Evolutionary conservation across 768 basidiomycete species (phyloP), one percentile per base, ranked within the genome.

Genomic region (Porphyrellus cyaneotinctus): DNA sequence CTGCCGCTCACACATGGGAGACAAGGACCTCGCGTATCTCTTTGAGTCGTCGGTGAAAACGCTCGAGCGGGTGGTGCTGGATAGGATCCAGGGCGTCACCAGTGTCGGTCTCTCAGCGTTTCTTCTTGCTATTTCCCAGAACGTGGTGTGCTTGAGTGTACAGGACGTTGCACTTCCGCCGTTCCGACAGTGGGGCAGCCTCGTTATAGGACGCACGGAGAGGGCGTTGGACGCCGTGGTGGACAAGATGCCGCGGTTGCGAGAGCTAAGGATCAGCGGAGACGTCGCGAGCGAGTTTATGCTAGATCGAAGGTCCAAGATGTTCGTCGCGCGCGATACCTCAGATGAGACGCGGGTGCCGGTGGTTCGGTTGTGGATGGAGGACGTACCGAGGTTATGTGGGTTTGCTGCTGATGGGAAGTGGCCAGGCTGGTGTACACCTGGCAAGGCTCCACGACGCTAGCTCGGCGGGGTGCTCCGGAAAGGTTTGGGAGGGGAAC

Each of bases 271-370:
- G 39, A 59, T 64, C 24, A 14, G 63, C 7, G 63, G 63, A 6
- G 63, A 64, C 36, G 57, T 62, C 10, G 63, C 63, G 38, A 64
- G 57, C 30, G 63, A 64, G 41, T 54, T 62, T 11, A 64, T 64
- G 63, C 33, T 64, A 6, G 60, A 57, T 44, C 51, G 63, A 12
- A 45, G 60, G 47, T 54, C 60, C 11, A 64, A 47, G 49, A 51
- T 47, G 49, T 64, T 65, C 22, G 22, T 56, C 15, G 59, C 46
- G 7, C 18, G 18, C 3, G 26, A 35, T 1, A 9, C n/a, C 2
- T 32, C 23, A 14, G 50, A 44, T 17, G 48, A 23, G 42, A 47
- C 22, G 6, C 50, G 31, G 36, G 30, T 62, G 22, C 49, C 54
- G 0, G 57, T 64, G 3, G 59, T 64, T 14, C 47, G 23, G 5